Conservation (phyloP, 2,329 filamentous ascomycete species). For the Penicillium griseofulvum region DNA sequence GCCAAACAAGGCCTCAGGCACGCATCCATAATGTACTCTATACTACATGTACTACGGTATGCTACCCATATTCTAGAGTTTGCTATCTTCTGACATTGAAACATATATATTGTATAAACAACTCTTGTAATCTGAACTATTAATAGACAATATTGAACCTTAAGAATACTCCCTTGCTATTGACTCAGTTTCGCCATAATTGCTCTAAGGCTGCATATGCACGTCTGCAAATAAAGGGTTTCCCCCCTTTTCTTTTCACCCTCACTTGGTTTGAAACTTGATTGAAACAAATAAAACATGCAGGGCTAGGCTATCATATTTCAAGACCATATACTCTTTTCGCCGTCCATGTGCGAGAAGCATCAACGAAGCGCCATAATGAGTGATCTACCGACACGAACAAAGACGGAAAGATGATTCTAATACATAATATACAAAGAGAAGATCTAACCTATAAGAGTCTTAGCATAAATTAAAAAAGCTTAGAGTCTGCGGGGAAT, state of each 20-base stretch:
- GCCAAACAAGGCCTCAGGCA: neutral
- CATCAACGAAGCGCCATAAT: constrained; percentile 4
- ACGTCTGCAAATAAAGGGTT: no score
- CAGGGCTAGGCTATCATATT: neutral
- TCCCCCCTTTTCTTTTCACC: neutral
- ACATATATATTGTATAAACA: no score
- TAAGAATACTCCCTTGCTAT: no score
- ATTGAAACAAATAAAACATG: neutral
- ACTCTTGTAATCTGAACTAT: no score
- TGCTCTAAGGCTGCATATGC: no score
- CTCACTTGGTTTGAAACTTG: neutral
- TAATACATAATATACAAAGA: neutral
- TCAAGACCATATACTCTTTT: neutral
- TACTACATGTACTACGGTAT: neutral
- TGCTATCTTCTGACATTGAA: no score
- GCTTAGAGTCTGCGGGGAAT: constrained; percentile 5
- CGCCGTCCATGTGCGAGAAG: neutral
- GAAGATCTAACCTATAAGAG: neutral
- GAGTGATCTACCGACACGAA: neutral
- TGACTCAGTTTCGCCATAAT: no score
- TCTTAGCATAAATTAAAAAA: neutral
- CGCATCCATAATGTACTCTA: neutral
- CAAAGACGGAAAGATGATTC: neutral
- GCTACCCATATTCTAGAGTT: no score
- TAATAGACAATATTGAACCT: no score